phyloP scores from a whole-genome alignment of 208 protist genomes.

The Acanthamoeba lugdunensis region DNA sequence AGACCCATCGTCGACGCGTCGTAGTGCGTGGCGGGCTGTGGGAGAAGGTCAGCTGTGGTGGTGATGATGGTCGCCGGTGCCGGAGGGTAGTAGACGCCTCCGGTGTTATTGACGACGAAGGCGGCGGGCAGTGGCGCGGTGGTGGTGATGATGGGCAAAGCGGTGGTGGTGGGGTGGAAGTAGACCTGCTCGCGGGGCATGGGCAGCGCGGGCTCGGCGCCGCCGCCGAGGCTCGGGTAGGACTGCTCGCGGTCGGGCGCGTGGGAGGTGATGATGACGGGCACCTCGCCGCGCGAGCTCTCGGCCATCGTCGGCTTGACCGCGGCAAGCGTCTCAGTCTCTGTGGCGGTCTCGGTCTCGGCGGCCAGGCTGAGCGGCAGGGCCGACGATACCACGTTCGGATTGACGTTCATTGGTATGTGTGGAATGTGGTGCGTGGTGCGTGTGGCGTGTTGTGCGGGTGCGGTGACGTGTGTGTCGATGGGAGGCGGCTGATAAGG shows the following conservation, averaged over 20 bases:
- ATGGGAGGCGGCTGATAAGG: no score
- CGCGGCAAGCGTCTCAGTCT: neutral
- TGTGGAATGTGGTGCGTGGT: neutral
- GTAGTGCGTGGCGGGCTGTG: no score
- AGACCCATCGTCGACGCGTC: no score
- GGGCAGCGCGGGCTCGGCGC: neutral
- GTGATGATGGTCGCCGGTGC: no score
- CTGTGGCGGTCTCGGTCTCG: neutral
- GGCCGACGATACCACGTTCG: neutral
- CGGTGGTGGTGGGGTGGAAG: neutral
- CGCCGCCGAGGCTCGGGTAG: neutral
- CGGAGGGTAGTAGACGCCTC: neutral
- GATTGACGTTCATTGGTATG: slow-evolving; percentile 4
- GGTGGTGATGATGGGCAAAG: neutral
- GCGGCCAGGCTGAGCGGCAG: neutral
- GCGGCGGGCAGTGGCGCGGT: neutral
- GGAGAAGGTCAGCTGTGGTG: no score
- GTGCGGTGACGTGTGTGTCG: no score
- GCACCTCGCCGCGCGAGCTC: neutral
- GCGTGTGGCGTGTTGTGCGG: no score
- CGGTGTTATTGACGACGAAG: neutral
- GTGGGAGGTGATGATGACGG: neutral
- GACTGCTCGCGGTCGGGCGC: slow-evolving; percentile 20
- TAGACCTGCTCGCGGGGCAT: neutral
- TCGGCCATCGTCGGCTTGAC: neutral